These are phyloP conservation scores for Jacaranda mimosifolia DNA, from an alignment of 257 asterid genomes.

Conservation along the genomic window DNA sequence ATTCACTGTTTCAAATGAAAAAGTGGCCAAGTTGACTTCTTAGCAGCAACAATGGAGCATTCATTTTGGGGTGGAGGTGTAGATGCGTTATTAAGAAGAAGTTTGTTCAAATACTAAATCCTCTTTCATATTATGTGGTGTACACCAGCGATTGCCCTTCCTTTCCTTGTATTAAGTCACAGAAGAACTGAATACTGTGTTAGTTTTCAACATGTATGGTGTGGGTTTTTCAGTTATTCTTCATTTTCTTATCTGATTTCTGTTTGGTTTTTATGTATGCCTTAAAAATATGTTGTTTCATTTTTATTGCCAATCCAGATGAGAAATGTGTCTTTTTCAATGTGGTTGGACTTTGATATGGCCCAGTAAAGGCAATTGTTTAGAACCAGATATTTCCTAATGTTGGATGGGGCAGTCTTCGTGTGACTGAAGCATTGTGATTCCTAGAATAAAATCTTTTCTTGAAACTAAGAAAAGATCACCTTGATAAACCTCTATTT, in stretches of 20 bases:
- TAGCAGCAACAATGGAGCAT: neutral
- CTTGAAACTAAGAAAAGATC: neutral
- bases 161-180: slow-evolving; percentile 6
- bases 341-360: slow-evolving; percentile 13
- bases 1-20: neutral
- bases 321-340: slow-evolving; percentile 13
- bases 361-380: slow-evolving; percentile 3
- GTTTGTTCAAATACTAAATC: slow-evolving; percentile 15
- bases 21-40: neutral
- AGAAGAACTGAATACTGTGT: neutral
- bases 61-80: neutral
- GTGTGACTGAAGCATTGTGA: slow-evolving; percentile 8
- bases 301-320: neutral
- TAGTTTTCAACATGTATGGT: neutral
- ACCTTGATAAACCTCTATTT: neutral
- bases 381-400: slow-evolving; percentile 17
- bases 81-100: neutral
- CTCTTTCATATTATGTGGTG: slow-evolving; percentile 17
- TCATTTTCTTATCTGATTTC: neutral
- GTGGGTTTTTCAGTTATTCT: neutral
- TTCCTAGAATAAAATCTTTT: neutral
- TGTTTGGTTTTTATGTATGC: neutral
- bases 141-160: neutral
- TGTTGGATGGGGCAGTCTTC: slow-evolving; percentile 15
- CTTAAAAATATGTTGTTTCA: neutral